Conservation (phyloP, 1,284 basidiomycete genomes). For the Puccinia hordei region DNA sequence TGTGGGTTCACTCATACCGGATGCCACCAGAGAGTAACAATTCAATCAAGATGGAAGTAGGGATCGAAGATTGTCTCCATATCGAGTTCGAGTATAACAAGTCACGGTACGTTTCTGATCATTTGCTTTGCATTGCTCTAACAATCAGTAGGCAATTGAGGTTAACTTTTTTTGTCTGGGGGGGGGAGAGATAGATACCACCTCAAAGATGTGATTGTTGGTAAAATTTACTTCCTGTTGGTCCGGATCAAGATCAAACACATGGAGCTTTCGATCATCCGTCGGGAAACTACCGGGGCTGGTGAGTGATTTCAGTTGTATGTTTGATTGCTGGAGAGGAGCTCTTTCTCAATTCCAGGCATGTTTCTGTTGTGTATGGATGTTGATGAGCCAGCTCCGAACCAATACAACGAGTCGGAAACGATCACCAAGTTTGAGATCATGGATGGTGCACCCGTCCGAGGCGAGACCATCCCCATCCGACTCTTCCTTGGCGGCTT, state of each 20-base stretch:
- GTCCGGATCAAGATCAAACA: conserved; percentile 99
- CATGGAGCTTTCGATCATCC: conserved; percentile 97
- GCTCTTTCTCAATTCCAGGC: neutral
- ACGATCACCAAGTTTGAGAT: conserved; percentile 99
- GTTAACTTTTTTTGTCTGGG: neutral
- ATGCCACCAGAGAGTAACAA: conserved; percentile 98
- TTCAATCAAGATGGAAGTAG: conserved; percentile 99
- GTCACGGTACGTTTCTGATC: conserved; percentile 67
- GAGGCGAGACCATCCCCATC: conserved; percentile 97
- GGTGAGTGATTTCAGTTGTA: conserved; percentile 42
- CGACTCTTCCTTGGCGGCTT: conserved; percentile 96
- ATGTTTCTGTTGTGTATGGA: too few species aligned
- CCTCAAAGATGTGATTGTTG: conserved; percentile 97
- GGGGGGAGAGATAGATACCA: conserved; percentile 67
- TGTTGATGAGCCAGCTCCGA: conserved; percentile 64
- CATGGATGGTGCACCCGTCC: conserved; percentile 94
- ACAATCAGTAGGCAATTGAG: neutral
- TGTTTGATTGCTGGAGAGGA: neutral
- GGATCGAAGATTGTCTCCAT: conserved; percentile 96
- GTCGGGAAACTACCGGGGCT: conserved; percentile 91
- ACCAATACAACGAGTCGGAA: conserved; percentile 98
- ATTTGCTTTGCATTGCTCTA: neutral
- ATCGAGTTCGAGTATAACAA: conserved; percentile 99
- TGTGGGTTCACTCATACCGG: conserved; percentile 97
- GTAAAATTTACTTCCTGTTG: conserved; percentile 97